Conservation (phyloP, 2,329 filamentous ascomycete genomes). For the Penicillium vulpinum region DNA sequence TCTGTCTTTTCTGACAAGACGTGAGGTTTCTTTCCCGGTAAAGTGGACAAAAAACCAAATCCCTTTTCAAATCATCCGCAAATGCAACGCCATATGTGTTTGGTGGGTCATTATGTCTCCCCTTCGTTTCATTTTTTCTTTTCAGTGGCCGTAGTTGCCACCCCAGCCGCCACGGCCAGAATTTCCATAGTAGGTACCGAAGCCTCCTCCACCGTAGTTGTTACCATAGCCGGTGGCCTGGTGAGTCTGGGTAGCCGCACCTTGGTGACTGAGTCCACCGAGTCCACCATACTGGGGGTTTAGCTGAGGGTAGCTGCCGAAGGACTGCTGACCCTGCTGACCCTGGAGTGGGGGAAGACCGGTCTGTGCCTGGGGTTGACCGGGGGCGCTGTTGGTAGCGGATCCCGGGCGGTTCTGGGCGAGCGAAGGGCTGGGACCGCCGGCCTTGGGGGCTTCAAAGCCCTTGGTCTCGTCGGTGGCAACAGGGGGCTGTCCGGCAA, state of each 20-base stretch:
- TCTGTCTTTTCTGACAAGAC: constrained; percentile 15
- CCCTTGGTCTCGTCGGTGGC: constrained; percentile 58
- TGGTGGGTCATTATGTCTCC: constrained; percentile 24
- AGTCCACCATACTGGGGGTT: constrained; percentile 56
- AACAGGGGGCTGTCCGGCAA: constrained; percentile 50
- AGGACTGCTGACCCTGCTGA: constrained; percentile 56
- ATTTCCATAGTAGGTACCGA: constrained; percentile 47
- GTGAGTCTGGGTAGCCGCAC: constrained; percentile 41
- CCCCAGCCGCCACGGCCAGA: constrained; percentile 48
- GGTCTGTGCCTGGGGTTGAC: constrained; percentile 52
- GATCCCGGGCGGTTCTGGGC: constrained; percentile 65
- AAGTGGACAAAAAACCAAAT: constrained; percentile 16
- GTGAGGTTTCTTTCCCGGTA: constrained; percentile 5
- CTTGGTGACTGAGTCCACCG: constrained; percentile 46
- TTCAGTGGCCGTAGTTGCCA: constrained; percentile 50
- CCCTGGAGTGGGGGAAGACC: constrained; percentile 57
- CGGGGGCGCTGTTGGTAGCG: constrained; percentile 59
- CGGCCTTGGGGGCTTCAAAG: constrained; percentile 58
- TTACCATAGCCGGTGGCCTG: constrained; percentile 42
- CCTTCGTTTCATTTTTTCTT: constrained; percentile 14
- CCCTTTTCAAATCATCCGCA: constrained; percentile 25
- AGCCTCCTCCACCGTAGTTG: constrained; percentile 46
- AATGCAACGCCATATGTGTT: constrained; percentile 34
- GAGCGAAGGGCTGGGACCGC: constrained; percentile 61
- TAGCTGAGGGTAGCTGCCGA: constrained; percentile 57